A percentile compares a stretch with the other conserved stretches of the same genome.
phyloP scores from a whole-genome alignment of 2,329 filamentous ascomycete species.

The Huntiella abstrusa region DNA sequence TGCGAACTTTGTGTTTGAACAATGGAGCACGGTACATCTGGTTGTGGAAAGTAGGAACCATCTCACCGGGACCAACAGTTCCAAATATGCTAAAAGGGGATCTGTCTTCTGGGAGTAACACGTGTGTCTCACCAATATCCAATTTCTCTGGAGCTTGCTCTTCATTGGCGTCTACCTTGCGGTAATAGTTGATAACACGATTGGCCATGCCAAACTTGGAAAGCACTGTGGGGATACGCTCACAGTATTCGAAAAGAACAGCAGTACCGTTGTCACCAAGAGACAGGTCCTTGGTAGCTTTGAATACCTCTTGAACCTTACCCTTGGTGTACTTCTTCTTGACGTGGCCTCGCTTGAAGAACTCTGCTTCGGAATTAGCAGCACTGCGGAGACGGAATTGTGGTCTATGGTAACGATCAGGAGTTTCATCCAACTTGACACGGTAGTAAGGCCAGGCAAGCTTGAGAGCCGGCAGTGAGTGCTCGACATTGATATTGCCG shows the following conservation, averaged over 20 bases:
- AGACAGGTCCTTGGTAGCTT: constrained; percentile 62
- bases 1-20: constrained; percentile 64
- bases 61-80: constrained; percentile 77
- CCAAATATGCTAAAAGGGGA: constrained; percentile 94
- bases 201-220: constrained; percentile 98
- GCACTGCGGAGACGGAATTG: constrained; percentile 52
- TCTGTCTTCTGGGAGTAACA: constrained; percentile 80
- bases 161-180: constrained; percentile 55
- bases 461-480: constrained; percentile 78
- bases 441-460: constrained; percentile 94
- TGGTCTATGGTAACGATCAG: constrained; percentile 67
- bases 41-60: constrained; percentile 79
- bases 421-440: constrained; percentile 59
- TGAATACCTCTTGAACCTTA: constrained; percentile 62
- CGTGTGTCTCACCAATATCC: constrained; percentile 74
- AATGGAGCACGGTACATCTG: constrained; percentile 89
- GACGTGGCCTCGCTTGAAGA: constrained; percentile 50
- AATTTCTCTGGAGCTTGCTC: constrained; percentile 58
- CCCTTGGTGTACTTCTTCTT: constrained; percentile 74
- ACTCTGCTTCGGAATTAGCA: constrained; percentile 48
- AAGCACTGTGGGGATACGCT: constrained; percentile 76
- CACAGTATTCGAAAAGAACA: constrained; percentile 84
- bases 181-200: constrained; percentile 91
- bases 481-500: constrained; percentile 80
- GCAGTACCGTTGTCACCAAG: constrained; percentile 77